phyloP scores from a whole-genome alignment of 805 yeast species.

The Spencermartinsiella europaea region DNA sequence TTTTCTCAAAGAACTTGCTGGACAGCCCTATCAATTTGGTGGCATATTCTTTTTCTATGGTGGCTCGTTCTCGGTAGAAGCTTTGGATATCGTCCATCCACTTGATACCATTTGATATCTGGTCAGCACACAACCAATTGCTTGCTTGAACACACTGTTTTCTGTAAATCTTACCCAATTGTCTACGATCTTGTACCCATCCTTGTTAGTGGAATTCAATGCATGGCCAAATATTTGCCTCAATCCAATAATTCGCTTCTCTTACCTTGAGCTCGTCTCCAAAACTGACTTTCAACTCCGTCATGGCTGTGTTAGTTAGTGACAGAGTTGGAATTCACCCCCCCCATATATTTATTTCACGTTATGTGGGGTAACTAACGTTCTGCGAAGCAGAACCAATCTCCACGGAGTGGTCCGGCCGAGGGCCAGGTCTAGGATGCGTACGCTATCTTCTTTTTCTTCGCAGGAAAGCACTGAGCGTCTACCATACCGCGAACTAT shows the following conservation, averaged over 20 bases:
- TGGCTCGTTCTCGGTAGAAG: constrained; percentile 79
- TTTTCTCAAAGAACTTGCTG: constrained; percentile 65
- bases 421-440: too few species aligned
- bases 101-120: constrained; percentile 51
- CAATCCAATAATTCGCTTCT: not conserved
- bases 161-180: constrained; percentile 54
- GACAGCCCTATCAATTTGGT: constrained; percentile 58
- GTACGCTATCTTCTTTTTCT: too few species aligned
- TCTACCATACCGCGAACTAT: too few species aligned
- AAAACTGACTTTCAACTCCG: constrained; percentile 22
- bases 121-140: not conserved
- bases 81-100: constrained; percentile 77
- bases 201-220: constrained; percentile 37
- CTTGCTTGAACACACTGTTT: not conserved
- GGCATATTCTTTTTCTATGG: constrained; percentile 79
- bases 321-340: too few species aligned
- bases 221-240: not conserved
- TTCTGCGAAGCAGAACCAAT: too few species aligned
- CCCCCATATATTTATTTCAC: too few species aligned
- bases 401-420: too few species aligned
- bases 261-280: constrained; percentile 31
- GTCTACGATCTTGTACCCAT: constrained; percentile 69
- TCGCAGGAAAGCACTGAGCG: too few species aligned
- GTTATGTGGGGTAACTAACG: too few species aligned
- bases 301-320: constrained; percentile 11